These are phyloP conservation scores for Kodamaea sp. DNA, from an alignment of 1,139 yeast genomes.

Conservation along the genomic window DNA sequence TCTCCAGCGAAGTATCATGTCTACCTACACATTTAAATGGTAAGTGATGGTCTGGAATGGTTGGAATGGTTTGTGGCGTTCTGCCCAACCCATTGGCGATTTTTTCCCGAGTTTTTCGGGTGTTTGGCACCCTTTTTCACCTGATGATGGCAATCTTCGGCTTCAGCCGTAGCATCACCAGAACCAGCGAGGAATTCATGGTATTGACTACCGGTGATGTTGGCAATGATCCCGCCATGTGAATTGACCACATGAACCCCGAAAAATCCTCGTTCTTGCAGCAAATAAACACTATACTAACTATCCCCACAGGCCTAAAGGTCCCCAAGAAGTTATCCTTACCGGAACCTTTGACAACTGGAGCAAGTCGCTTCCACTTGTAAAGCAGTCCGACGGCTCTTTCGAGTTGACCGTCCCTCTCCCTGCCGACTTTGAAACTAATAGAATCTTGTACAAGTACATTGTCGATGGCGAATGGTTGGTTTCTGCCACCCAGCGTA, in stretches of 20 bases:
- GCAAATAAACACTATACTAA: slow-evolving; percentile 1
- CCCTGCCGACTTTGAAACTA: slow-evolving; percentile 30
- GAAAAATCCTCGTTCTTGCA: no score
- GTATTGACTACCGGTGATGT: no score
- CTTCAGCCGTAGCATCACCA: no score
- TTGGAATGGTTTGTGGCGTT: no score
- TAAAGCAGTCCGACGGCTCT: slow-evolving; percentile 60
- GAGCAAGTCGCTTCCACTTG: slow-evolving; percentile 60
- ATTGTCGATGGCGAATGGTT: slow-evolving; percentile 77
- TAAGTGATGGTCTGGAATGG: slow-evolving; percentile 19
- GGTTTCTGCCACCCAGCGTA: slow-evolving; percentile 46
- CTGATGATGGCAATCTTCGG: no score
- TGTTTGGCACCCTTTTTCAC: no score
- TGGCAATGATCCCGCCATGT: no score
- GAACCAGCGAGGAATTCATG: no score
- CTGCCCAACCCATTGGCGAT: no score
- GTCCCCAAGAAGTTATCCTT: slow-evolving; percentile 70
- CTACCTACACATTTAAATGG: slow-evolving; percentile 24
- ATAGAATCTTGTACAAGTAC: slow-evolving; percentile 60
- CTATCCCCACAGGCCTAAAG: slow-evolving; percentile 59
- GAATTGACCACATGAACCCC: no score
- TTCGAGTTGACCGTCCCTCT: slow-evolving; percentile 62
- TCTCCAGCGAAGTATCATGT: slow-evolving; percentile 12
- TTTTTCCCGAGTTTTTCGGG: no score
- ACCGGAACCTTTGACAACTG: slow-evolving; percentile 82